Evolutionary conservation across 371 early-diverging fungal species (phyloP).

Genomic region (Mucor racemosus): DNA sequence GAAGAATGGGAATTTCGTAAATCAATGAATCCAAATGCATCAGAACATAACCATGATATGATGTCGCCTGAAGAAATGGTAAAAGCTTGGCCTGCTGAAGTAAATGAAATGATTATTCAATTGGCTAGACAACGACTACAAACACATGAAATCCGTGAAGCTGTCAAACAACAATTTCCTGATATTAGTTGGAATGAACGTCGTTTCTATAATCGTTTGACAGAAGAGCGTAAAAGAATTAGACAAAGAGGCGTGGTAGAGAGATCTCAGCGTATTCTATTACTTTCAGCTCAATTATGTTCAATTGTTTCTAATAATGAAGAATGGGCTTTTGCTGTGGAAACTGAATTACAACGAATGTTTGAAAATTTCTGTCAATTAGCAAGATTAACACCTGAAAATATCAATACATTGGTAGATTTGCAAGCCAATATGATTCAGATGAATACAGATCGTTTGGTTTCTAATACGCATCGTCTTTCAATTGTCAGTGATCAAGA

Average conservation of each 20-base stretch:
- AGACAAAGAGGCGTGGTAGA: conserved; percentile 39
- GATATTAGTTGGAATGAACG: conserved; percentile 65
- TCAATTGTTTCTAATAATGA: conserved; percentile 44
- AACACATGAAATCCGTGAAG: conserved; percentile 62
- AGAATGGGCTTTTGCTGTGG: conserved; percentile 41
- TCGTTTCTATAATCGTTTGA: conserved; percentile 62
- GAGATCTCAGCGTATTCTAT: conserved; percentile 35
- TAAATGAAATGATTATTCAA: conserved; percentile 48
- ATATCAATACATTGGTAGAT: conserved; percentile 25
- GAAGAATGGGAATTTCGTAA: conserved; percentile 63
- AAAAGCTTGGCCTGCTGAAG: conserved; percentile 57
- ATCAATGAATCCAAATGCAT: conserved; percentile 60
- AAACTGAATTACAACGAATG: conserved; percentile 38
- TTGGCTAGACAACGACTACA: conserved; percentile 46
- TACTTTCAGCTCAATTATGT: conserved; percentile 40
- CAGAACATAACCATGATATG: conserved; percentile 65
- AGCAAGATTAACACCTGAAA: conserved; percentile 25
- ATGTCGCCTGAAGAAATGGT: conserved; percentile 64
- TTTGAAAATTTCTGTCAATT: conserved; percentile 40
- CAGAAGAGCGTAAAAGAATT: conserved; percentile 62
- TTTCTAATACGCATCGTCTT: conserved; percentile 39
- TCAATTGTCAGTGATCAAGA: conserved; percentile 21
- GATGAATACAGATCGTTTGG: conserved; percentile 25
- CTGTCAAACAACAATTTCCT: conserved; percentile 63
- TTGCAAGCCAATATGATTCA: conserved; percentile 30